A percentile compares a stretch with the other conserved stretches of the same genome.
These are phyloP conservation scores for Myxozyma sirexii DNA, from an alignment of 805 yeast genomes.

Conservation along the genomic window DNA sequence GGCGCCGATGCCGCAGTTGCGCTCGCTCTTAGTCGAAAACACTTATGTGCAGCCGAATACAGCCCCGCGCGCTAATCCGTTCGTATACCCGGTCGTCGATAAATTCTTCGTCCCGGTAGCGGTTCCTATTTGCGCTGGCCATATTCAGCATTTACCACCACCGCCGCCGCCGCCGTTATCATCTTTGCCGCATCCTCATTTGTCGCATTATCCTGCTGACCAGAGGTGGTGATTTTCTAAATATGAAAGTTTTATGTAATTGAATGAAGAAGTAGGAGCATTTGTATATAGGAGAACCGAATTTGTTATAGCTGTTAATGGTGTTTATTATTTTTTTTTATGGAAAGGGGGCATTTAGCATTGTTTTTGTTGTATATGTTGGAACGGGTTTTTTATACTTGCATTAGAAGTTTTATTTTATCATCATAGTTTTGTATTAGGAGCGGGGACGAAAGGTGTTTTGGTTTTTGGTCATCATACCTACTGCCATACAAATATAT, in stretches of 20 bases:
- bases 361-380: no score
- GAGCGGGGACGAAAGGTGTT: no score
- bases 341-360: no score
- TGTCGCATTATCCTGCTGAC: background rate
- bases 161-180: background rate
- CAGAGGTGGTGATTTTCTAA: background rate
- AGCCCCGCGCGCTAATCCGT: conserved; percentile 14
- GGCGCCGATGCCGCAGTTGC: background rate
- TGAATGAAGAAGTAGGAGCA: background rate
- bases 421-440: no score
- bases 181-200: background rate
- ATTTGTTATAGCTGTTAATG: no score
- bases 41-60: conserved; percentile 1
- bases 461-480: no score
- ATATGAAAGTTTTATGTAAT: no score
- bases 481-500: no score
- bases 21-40: background rate
- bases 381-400: no score
- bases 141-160: background rate
- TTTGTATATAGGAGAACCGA: background rate
- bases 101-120: conserved; percentile 10
- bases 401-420: no score
- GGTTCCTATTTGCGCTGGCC: background rate
- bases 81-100: conserved; percentile 28
- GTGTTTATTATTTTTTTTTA: no score